Conservation (phyloP, 1,284 basidiomycete genomes). For the Crucibulum parvulum region DNA sequence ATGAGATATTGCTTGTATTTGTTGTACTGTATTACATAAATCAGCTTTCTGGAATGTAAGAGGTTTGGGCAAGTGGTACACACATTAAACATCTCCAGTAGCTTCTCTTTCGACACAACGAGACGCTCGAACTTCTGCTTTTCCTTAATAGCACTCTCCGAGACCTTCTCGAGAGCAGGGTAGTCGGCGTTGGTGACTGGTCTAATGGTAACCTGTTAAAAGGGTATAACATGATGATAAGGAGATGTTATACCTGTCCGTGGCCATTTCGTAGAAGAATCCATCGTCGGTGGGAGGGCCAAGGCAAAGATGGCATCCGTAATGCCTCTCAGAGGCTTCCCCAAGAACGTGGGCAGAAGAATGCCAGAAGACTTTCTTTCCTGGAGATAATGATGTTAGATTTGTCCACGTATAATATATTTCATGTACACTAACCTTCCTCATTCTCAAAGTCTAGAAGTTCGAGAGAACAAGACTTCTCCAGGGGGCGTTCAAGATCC, state of each 20-base stretch:
- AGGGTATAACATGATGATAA: not conserved
- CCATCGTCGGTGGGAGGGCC: slow-evolving; percentile 98
- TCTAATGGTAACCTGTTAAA: slow-evolving; percentile 42
- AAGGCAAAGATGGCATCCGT: slow-evolving; percentile 97
- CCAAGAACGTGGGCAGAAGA: slow-evolving; percentile 99
- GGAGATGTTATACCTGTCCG: slow-evolving; percentile 65
- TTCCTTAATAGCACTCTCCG: slow-evolving; percentile 92
- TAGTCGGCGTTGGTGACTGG: slow-evolving; percentile 86
- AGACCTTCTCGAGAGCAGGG: slow-evolving; percentile 87
- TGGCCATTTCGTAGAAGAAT: slow-evolving; percentile 99
- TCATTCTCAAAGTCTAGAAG: slow-evolving; percentile 95
- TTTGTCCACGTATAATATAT: not conserved
- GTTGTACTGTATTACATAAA: slow-evolving; percentile 79
- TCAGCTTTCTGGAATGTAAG: slow-evolving; percentile 12
- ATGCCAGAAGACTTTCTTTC: slow-evolving; percentile 99
- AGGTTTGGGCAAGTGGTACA: slow-evolving; percentile 28
- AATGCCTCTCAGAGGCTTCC: slow-evolving; percentile 95
- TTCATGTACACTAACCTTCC: slow-evolving; percentile 65
- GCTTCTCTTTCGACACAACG: slow-evolving; percentile 91
- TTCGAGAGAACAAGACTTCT: slow-evolving; percentile 82
- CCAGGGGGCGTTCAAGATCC: slow-evolving; percentile 96
- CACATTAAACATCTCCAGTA: slow-evolving; percentile 97
- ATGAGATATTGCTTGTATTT: slow-evolving; percentile 99
- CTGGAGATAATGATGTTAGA: slow-evolving; percentile 40
- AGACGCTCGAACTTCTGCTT: slow-evolving; percentile 98